Evolutionary conservation across 495 filamentous ascomycete species (phyloP), one percentile per base, ranked within the genome.

Genomic region (Xylaria acuta): DNA sequence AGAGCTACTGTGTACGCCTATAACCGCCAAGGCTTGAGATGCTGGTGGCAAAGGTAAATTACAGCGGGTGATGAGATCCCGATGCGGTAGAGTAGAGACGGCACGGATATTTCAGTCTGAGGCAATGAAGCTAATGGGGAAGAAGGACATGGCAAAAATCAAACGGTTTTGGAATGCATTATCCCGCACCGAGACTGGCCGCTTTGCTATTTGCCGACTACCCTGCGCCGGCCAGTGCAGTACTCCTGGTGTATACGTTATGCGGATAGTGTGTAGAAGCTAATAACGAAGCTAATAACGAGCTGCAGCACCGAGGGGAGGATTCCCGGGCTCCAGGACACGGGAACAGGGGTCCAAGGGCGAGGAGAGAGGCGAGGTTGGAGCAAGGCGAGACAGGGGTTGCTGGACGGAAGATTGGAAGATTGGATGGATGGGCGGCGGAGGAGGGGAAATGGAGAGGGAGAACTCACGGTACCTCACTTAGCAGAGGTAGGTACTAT

Each of bases 51-150:
- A 68, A 63, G 56, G 43, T 63, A 54, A 45, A 58, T 27, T 38
- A 47, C 38, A 58, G 32, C 68, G 68, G 58, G 68, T 59, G 27
- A 41, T 51, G 36, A 64, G 25, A 71, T 72, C 75, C 77, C 70
- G 67, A 77, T 76, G 67, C 64, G 71, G 74, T 74, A 72, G 74
- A 75, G 65, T 54, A 74, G 69, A 64, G 75, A 74, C 77, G 75
- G 77, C 73, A 77, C 77, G 75, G 77, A 74, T 79, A 77, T 79
- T 76, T 75, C 75, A 65, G 63, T 70, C 67, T 68, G 68, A 73
- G 64, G 41, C 62, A 72, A 62, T 59, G 64, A 56, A 68, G 58
- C 51, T 49, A 49, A 74, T 43, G 53, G 69, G 69, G 72, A 67
- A 73, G 70, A 67, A 75, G 71, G 72, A 74, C 70, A 73, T 73